Conservation (phyloP, 2,329 filamentous ascomycete genomes). For the Botrytis sinoallii region DNA sequence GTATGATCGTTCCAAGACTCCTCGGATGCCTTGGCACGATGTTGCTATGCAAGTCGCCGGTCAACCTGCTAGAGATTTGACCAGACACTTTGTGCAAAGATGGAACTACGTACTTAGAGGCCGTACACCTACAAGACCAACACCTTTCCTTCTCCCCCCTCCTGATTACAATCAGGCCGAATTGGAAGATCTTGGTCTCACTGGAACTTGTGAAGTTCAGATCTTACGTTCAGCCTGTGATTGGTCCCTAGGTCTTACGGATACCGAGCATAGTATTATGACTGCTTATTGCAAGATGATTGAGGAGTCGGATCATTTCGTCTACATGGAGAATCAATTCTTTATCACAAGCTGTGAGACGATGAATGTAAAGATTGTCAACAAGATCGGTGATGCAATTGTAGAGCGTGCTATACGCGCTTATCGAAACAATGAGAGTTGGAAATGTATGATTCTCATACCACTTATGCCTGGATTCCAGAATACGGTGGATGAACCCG, state of each 20-base stretch:
- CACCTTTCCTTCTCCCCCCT: conserved; percentile 88
- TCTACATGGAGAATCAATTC: conserved; percentile 99
- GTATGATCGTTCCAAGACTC: conserved; percentile 87
- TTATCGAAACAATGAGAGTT: conserved; percentile 78
- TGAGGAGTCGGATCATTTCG: conserved; percentile 90
- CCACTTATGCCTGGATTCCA: conserved; percentile 98
- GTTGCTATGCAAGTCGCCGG: conserved; percentile 97
- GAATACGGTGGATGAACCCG: conserved; percentile 89
- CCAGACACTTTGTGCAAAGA: conserved; percentile 91
- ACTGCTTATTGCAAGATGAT: conserved; percentile 94
- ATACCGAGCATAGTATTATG: conserved; percentile 92
- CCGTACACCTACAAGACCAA: conserved; percentile 87
- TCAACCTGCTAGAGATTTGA: conserved; percentile 89
- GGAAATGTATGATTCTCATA: conserved; percentile 86
- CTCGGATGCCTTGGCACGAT: conserved; percentile 98
- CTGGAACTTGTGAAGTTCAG: conserved; percentile 94
- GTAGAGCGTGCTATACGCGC: conserved; percentile 89
- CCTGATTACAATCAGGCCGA: conserved; percentile 87
- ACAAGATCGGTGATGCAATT: conserved; percentile 89
- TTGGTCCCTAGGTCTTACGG: conserved; percentile 88
- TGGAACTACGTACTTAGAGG: conserved; percentile 97
- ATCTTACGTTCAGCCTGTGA: conserved; percentile 85
- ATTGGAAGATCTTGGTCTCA: conserved; percentile 80
- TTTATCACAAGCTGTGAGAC: conserved; percentile 93
- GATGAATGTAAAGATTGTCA: conserved; percentile 82